These are phyloP conservation scores for Fusarium nelsonii DNA, from an alignment of 2,329 filamentous ascomycete genomes.

Conservation along the genomic window DNA sequence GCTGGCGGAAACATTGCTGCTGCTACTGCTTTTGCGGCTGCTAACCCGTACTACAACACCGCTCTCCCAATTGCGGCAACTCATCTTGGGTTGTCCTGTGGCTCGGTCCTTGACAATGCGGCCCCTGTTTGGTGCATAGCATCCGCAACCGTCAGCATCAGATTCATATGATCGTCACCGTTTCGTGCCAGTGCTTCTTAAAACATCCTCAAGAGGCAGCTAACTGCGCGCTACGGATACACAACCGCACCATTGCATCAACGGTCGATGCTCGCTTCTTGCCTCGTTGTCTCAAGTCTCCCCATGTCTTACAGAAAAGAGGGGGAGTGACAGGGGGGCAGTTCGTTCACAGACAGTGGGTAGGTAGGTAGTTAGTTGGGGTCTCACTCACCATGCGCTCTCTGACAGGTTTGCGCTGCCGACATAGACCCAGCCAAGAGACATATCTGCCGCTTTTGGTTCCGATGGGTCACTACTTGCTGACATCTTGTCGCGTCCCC, in stretches of 20 bases:
- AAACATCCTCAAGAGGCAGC: conserved; percentile 37
- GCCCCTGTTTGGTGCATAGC: conserved; percentile 69
- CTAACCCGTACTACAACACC: conserved; percentile 80
- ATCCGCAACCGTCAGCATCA: conserved; percentile 44
- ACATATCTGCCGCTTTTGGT: conserved; percentile 39
- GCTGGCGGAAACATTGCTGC: conserved; percentile 22
- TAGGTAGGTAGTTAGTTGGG: conserved; percentile 6
- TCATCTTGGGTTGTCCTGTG: conserved; percentile 78
- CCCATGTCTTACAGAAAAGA: conserved; percentile 42
- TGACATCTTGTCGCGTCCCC: conserved; percentile 22
- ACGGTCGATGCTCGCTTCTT: conserved; percentile 40
- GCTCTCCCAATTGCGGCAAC: conserved; percentile 94
- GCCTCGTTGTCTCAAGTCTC: conserved; percentile 40
- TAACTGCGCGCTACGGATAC: conserved; percentile 30
- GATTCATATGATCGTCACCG: conserved; percentile 41
- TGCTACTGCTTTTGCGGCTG: conserved; percentile 27
- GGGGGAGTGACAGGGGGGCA: conserved; percentile 10
- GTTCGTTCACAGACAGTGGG: background rate
- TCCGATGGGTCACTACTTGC: conserved; percentile 21
- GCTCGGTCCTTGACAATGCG: conserved; percentile 76
- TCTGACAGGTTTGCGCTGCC: conserved; percentile 94
- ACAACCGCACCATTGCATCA: conserved; percentile 37
- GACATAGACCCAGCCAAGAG: conserved; percentile 80
- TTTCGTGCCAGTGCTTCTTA: conserved; percentile 35
- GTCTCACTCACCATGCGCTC: conserved; percentile 79